Base-by-base conservation (phyloP, 2,329 filamentous ascomycete species). In the Thielaviopsis euricoi region DNA sequence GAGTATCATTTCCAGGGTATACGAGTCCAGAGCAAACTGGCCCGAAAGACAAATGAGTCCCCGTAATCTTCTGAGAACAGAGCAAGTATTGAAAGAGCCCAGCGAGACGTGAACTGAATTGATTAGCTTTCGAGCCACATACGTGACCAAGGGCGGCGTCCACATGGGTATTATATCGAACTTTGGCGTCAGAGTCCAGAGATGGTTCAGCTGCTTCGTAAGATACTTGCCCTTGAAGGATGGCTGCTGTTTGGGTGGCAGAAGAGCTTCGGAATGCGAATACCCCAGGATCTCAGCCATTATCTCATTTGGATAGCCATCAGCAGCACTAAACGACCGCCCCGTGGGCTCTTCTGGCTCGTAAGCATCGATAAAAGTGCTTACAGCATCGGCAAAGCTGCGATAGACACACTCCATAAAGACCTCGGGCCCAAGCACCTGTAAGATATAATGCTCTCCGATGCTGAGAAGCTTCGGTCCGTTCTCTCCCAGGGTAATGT, bases 1-100 rank as follows among this genome's bases (percentile, higher is more conserved):
- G 1, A 98, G 75, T 0, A 95, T 76, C 87, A 96, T 93, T 68
- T 98, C 88, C 15, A 96, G 69, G 12, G 89, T 87, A 66, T 97
- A 97, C 0, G 85, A 86, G 48, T 81, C 73, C 23, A 85, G 74
- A n/a, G 86, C 87, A 55, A 83, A 76, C 0, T 80, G 68, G 0
- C 89, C 89, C 25, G 89, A 85, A 52, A 97, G 73, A 60, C 82
- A 86, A 25, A 97, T 77, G 17, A 97, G 71, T 9, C 96, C 79
- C 37, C 89, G 80, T 52, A 97, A 77, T 66, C 94, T 95, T 46
- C 90, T 83, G 55, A 98, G 77, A 3, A 95, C 82, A 1, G 89
- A 85, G 67, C 89, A 93, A 43, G 87, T 86, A 68, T 96, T 87
- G 5, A 96, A 74, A 21, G 93, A 86, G 0, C 93, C 94, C 6